phyloP scores from a whole-genome alignment of 805 yeast species.

The Suhomyces sp. region DNA sequence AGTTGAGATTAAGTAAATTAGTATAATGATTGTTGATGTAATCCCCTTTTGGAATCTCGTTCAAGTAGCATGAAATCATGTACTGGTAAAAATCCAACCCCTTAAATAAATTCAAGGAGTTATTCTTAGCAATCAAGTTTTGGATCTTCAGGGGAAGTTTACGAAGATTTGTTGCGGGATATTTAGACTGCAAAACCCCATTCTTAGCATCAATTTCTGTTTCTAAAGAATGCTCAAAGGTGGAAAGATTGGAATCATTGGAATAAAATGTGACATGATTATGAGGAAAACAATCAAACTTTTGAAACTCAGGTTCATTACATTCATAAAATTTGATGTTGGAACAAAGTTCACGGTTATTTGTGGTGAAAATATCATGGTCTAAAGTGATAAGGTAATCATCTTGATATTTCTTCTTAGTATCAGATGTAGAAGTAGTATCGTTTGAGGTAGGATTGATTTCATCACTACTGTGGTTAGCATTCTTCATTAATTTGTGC shows the following conservation, averaged over 20 bases:
- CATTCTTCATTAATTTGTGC: slow-evolving; percentile 10
- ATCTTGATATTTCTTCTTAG: slow-evolving; percentile 24
- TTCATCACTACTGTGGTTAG: slow-evolving; percentile 3
- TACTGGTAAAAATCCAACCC: slow-evolving; percentile 34
- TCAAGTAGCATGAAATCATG: slow-evolving; percentile 41
- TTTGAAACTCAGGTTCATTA: slow-evolving; percentile 1
- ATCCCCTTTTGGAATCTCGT: slow-evolving; percentile 27
- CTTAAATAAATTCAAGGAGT: slow-evolving; percentile 34
- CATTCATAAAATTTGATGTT: slow-evolving; percentile 11
- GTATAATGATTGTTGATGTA: slow-evolving; percentile 38
- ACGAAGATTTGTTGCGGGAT: slow-evolving; percentile 20
- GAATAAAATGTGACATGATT: slow-evolving; percentile 30
- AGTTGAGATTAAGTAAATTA: slow-evolving; percentile 34
- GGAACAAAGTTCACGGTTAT: slow-evolving; percentile 11
- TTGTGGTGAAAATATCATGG: slow-evolving; percentile 34
- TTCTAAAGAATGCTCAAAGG: slow-evolving; percentile 29
- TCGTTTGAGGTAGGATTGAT: neutral
- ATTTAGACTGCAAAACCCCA: slow-evolving; percentile 19
- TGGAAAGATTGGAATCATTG: slow-evolving; percentile 39
- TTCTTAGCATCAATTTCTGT: slow-evolving; percentile 29
- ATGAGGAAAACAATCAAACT: slow-evolving; percentile 35
- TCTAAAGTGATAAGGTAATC: slow-evolving; percentile 34
- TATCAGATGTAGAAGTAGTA: slow-evolving; percentile 9
- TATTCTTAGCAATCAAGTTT: slow-evolving; percentile 28
- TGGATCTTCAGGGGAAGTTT: slow-evolving; percentile 37